phyloP scores from a whole-genome alignment of 352 stramenopile genomes.

The Phytopythium helicoides region DNA sequence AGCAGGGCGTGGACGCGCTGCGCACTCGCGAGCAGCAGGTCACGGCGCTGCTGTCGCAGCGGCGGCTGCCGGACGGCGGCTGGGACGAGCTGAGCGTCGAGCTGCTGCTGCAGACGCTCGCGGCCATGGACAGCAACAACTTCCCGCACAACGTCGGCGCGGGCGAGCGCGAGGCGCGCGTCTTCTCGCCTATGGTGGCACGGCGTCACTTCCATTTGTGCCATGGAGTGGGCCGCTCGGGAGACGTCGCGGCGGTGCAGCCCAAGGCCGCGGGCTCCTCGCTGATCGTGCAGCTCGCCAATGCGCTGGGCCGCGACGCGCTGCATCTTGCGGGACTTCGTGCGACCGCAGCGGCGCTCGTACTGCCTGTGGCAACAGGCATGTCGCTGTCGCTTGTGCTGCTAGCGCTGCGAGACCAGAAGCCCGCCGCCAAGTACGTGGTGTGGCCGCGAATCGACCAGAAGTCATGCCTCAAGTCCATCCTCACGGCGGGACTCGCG shows the following conservation, averaged over 20 bases:
- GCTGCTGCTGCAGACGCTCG: conserved; percentile 81
- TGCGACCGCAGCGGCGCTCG: conserved; percentile 66
- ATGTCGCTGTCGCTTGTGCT: conserved; percentile 95
- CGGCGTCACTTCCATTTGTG: conserved; percentile 92
- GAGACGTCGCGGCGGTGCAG: conserved; percentile 98
- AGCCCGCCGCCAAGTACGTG: conserved; percentile 67
- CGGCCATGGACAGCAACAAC: conserved; percentile 95
- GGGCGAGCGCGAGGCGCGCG: conserved; percentile 96
- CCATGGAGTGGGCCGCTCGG: conserved; percentile 96
- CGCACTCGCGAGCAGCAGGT: conserved; percentile 65
- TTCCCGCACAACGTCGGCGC: conserved; percentile 90
- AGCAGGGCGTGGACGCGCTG: conserved; percentile 70
- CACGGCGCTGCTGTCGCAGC: conserved; percentile 79
- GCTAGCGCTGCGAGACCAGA: conserved; percentile 69
- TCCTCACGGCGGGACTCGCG: conserved; percentile 90
- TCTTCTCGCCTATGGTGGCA: conserved; percentile 78
- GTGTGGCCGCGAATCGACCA: conserved; percentile 98
- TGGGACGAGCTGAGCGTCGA: conserved; percentile 91
- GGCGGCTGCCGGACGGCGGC: conserved; percentile 78
- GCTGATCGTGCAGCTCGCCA: conserved; percentile 93
- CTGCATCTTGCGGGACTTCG: conserved; percentile 83
- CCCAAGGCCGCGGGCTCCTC: conserved; percentile 98
- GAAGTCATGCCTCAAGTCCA: conserved; percentile 99
- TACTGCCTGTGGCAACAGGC: conserved; percentile 97
- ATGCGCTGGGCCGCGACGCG: conserved; percentile 89